Conservation (phyloP, 169 alveolate species). For the Plasmodium sp. region DNA sequence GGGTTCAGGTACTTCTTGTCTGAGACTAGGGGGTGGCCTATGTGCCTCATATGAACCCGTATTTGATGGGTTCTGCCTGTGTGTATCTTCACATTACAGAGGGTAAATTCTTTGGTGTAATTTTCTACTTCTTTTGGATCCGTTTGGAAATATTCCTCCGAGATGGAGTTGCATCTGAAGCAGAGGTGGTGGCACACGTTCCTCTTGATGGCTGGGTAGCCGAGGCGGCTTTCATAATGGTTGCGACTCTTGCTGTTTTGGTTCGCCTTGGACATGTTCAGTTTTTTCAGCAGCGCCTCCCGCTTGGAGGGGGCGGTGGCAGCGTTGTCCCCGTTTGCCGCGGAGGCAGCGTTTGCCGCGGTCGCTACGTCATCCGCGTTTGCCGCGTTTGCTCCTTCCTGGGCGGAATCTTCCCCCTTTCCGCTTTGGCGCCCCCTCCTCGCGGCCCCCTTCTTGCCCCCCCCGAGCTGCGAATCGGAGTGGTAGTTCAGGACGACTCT, state of each 20-base stretch:
- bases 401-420: neutral
- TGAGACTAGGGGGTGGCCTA: slow-evolving; percentile 83
- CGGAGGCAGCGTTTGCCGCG: no score
- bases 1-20: slow-evolving; percentile 79
- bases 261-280: neutral
- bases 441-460: neutral
- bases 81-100: slow-evolving; percentile 79
- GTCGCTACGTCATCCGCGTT: neutral
- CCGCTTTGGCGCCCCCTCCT: neutral
- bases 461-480: slow-evolving; percentile 36
- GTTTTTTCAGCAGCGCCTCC: neutral
- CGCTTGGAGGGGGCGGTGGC: neutral
- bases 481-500: slow-evolving; percentile 9
- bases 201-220: neutral
- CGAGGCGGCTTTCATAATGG: neutral
- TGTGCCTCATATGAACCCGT: slow-evolving; percentile 82
- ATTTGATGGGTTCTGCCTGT: slow-evolving; percentile 85
- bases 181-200: slow-evolving; percentile 69
- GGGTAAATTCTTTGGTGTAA: slow-evolving; percentile 78
- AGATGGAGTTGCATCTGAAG: slow-evolving; percentile 46
- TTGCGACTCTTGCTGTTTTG: neutral
- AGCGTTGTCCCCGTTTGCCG: neutral
- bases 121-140: slow-evolving; percentile 65
- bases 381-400: neutral
- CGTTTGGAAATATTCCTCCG: slow-evolving; percentile 62